Evolutionary conservation across 129 eudicot species (phyloP).

Genomic region (Gnaphalium uliginosum): DNA sequence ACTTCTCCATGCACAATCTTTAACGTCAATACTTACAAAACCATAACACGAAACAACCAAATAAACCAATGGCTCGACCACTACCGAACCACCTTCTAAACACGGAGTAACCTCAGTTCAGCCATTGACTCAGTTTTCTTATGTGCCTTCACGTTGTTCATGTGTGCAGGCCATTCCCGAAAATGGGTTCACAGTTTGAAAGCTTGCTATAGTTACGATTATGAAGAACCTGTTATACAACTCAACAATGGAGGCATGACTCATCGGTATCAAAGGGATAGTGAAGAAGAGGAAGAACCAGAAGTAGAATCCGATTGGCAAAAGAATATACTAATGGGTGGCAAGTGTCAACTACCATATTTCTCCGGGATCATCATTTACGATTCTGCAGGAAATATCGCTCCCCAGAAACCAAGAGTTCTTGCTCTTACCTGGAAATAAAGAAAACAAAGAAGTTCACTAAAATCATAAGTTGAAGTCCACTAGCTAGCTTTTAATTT

Average conservation of each 20-base stretch:
- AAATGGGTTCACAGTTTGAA: constrained; percentile 49
- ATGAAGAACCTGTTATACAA: constrained; percentile 60
- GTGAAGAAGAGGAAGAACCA: constrained; percentile 34
- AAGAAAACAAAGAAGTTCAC: not conserved
- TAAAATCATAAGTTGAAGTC: not conserved
- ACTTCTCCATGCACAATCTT: constrained; percentile 26
- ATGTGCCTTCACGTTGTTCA: constrained; percentile 56
- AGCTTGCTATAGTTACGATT: constrained; percentile 48
- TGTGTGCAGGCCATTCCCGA: constrained; percentile 60
- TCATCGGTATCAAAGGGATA: constrained; percentile 45
- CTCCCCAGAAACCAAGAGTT: constrained; percentile 52
- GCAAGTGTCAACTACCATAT: constrained; percentile 85
- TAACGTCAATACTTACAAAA: constrained; percentile 17
- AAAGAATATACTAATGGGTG: constrained; percentile 93
- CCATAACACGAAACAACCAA: constrained; percentile 7
- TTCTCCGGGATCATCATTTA: constrained; percentile 81
- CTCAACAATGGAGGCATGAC: constrained; percentile 46
- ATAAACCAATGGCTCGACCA: constrained; percentile 54
- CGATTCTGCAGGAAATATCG: constrained; percentile 65
- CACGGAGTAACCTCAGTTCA: constrained; percentile 35
- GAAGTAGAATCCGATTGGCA: constrained; percentile 65
- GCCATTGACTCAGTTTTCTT: constrained; percentile 48
- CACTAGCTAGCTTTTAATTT: not conserved
- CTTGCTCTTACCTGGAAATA: constrained; percentile 87
- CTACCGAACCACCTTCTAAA: constrained; percentile 28